Percentiles rank a stretch among this genome's conserved stretches.
phyloP scores from a whole-genome alignment of 2,329 filamentous ascomycete genomes.

The Niveomyces coronatus region DNA sequence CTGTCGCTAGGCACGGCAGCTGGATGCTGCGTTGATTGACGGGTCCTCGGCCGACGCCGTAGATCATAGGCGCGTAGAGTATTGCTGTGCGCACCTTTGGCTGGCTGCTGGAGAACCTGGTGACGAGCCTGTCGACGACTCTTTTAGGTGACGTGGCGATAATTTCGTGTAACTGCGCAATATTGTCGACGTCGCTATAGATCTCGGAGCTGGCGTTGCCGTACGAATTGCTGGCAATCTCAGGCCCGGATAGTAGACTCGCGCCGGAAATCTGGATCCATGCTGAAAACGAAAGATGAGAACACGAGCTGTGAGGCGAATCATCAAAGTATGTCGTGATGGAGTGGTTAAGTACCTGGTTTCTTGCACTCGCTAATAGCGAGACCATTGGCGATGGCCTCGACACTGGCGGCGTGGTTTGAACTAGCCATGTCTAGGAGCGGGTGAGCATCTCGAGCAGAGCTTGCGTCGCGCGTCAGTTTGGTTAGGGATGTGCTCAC shows the following conservation, averaged over 20 bases:
- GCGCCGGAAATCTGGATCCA: slow-evolving; percentile 8
- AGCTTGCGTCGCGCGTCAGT: slow-evolving; percentile 28
- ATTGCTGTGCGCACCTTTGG: slow-evolving; percentile 27
- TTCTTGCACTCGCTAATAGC: slow-evolving; percentile 24
- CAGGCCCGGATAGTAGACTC: slow-evolving; percentile 2
- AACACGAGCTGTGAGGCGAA: slow-evolving; percentile 21
- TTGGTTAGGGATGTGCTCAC: slow-evolving; percentile 25
- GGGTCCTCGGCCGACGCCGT: slow-evolving; percentile 33
- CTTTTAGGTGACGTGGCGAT: slow-evolving; percentile 37
- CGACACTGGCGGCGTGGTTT: slow-evolving; percentile 14
- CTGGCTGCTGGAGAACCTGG: slow-evolving; percentile 19
- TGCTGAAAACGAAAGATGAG: slow-evolving; percentile 22
- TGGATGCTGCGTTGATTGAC: slow-evolving; percentile 36
- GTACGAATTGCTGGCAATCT: slow-evolving; percentile 4
- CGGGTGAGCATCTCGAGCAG: neutral
- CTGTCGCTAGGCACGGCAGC: slow-evolving; percentile 27
- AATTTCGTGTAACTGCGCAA: slow-evolving; percentile 36
- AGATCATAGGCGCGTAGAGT: slow-evolving; percentile 33
- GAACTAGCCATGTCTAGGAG: slow-evolving; percentile 3
- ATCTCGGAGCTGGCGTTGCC: slow-evolving; percentile 39
- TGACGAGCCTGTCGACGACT: slow-evolving; percentile 53
- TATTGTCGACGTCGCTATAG: slow-evolving; percentile 39
- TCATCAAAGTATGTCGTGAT: neutral
- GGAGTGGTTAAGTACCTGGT: slow-evolving; percentile 29
- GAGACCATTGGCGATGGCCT: slow-evolving; percentile 30